Conservation (phyloP, 495 filamentous ascomycete species). For the Niebla homalea region DNA sequence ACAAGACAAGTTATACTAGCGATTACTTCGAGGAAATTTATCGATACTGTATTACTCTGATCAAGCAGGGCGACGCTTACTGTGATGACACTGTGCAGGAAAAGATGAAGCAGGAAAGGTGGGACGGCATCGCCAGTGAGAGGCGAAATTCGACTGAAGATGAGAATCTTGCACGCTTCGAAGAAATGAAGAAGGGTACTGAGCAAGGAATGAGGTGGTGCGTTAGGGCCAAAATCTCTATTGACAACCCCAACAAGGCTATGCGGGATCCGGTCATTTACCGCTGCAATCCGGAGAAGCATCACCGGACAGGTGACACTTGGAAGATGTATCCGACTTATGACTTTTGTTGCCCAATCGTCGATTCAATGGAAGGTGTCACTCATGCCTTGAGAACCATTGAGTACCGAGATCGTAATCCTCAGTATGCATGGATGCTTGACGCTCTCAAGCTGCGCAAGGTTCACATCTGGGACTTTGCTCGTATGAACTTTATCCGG, state of each 20-base stretch:
- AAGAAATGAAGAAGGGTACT: constrained; percentile 77
- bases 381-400: constrained; percentile 92
- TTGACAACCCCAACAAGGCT: constrained; percentile 31
- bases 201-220: constrained; percentile 67
- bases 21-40: constrained; percentile 88
- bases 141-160: constrained; percentile 65
- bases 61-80: constrained; percentile 77
- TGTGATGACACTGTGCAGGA: constrained; percentile 82
- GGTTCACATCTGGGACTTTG: constrained; percentile 96
- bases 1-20: constrained; percentile 64
- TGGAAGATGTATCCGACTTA: constrained; percentile 98
- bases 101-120: constrained; percentile 69
- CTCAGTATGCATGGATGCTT: constrained; percentile 94
- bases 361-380: constrained; percentile 83
- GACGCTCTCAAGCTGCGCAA: constrained; percentile 70
- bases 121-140: constrained; percentile 59
- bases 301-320: constrained; percentile 77
- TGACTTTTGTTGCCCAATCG: constrained; percentile 83
- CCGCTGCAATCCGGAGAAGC: constrained; percentile 61
- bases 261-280: constrained; percentile 91
- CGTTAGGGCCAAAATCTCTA: constrained; percentile 80
- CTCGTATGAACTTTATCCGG: constrained; percentile 88
- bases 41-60: constrained; percentile 60
- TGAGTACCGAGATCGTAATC: constrained; percentile 94
- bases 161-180: constrained; percentile 66